These are phyloP conservation scores for Phaseolus coccineus DNA, from an alignment of 331 rosid species.

Conservation along the genomic window DNA sequence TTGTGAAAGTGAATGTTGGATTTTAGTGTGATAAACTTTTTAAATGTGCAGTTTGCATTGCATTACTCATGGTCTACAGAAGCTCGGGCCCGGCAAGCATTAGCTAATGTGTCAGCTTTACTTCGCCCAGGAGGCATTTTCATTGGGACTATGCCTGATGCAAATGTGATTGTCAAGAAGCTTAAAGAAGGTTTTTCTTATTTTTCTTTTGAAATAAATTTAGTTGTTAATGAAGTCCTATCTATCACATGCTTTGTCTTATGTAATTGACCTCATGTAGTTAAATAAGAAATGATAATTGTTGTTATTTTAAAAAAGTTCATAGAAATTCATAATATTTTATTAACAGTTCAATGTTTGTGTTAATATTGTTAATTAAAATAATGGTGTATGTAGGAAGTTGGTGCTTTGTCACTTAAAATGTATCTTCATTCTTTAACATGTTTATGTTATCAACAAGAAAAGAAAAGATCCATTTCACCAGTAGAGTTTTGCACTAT, in stretches of 20 bases:
- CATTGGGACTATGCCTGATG: constrained; percentile 99
- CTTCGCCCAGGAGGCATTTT: constrained; percentile 98
- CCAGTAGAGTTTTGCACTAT: not conserved
- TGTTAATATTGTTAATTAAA: constrained; percentile 16
- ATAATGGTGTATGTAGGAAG: constrained; percentile 11
- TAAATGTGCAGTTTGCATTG: constrained; percentile 82
- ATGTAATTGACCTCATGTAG: constrained; percentile 1
- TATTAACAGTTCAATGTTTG: not conserved
- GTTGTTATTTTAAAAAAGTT: constrained; percentile 7
- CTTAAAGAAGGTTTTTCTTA: constrained; percentile 80
- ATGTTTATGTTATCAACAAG: not conserved
- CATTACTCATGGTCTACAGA: constrained; percentile 99
- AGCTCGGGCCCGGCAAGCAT: constrained; percentile 93
- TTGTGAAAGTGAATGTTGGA: constrained; percentile 22
- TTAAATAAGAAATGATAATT: not conserved
- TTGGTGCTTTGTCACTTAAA: constrained; percentile 20
- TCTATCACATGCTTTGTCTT: not conserved
- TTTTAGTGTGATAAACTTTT: constrained; percentile 43
- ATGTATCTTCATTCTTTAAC: not conserved
- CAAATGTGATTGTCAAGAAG: constrained; percentile 91
- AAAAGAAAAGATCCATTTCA: not conserved
- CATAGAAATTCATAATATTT: not conserved
- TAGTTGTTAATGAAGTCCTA: not conserved
- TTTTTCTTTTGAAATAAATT: constrained; percentile 31
- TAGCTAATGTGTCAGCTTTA: constrained; percentile 76